Evolutionary conservation across 2,329 filamentous ascomycete genomes (phyloP).

Genomic region (Aphanocladium album): DNA sequence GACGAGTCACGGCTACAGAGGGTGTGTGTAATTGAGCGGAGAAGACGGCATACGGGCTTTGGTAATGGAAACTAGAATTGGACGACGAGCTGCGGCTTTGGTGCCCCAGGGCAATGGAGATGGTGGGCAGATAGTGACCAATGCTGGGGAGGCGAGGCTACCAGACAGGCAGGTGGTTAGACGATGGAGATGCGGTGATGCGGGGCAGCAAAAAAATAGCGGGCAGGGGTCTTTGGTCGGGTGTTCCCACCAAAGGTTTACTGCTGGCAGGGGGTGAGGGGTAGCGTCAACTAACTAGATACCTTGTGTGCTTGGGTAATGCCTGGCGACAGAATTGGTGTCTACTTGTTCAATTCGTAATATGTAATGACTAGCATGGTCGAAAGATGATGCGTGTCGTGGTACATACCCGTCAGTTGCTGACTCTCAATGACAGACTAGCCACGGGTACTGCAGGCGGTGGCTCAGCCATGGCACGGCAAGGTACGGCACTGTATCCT

Average conservation of each 20-base stretch:
- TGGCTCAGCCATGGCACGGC: background rate
- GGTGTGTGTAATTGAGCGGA: background rate
- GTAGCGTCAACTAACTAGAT: background rate
- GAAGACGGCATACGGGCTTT: background rate
- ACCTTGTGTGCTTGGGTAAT: background rate
- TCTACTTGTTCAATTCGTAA: background rate
- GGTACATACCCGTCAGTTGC: background rate
- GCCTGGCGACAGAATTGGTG: background rate
- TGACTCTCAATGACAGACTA: background rate
- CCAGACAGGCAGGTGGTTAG: conserved; percentile 7
- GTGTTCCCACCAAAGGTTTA: background rate
- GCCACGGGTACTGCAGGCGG: conserved; percentile 5
- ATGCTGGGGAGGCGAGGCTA: background rate
- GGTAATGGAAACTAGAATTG: conserved; percentile 9
- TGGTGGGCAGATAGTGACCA: background rate
- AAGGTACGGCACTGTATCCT: background rate
- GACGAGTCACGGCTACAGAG: background rate
- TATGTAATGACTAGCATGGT: background rate
- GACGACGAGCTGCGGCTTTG: background rate
- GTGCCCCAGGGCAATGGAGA: background rate
- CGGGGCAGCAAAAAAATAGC: conserved; percentile 2
- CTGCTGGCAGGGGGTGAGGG: background rate
- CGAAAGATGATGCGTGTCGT: background rate
- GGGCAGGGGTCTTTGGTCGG: background rate
- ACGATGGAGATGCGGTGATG: background rate